Percentiles rank a stretch among this genome's conserved stretches.
Evolutionary conservation across 768 basidiomycete species (phyloP).

Genomic region (Leccinum fibrillosum): DNA sequence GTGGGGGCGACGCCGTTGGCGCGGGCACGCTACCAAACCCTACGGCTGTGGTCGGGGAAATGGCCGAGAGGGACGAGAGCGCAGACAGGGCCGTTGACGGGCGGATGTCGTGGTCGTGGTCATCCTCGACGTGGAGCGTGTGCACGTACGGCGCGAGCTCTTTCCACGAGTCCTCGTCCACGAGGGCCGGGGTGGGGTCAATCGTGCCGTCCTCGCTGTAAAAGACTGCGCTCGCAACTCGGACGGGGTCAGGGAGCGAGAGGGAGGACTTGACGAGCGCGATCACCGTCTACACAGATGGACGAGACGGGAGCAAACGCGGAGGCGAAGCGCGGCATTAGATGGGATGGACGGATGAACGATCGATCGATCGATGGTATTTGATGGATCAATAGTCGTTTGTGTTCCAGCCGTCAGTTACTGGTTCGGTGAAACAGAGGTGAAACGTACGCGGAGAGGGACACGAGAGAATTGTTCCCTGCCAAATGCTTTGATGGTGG

Average conservation of each 20-base stretch:
- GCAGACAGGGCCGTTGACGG: conserved; percentile 10
- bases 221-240: conserved; percentile 23
- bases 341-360: neutral
- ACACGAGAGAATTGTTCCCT: conserved; percentile 31
- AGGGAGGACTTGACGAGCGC: conserved; percentile 24
- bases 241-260: conserved; percentile 18
- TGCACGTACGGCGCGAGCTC: conserved; percentile 32
- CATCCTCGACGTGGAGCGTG: conserved; percentile 30
- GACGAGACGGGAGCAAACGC: neutral
- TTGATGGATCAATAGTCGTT: neutral
- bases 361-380: neutral
- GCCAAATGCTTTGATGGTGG: conserved; percentile 27
- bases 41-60: neutral
- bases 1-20: neutral
- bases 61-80: conserved; percentile 7
- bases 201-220: conserved; percentile 31
- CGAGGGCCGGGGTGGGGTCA: conserved; percentile 18
- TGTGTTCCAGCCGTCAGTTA: neutral
- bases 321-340: neutral
- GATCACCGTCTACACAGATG: conserved; percentile 22
- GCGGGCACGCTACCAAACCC: neutral
- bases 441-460: conserved; percentile 28
- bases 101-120: conserved; percentile 12
- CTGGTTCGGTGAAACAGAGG: neutral
- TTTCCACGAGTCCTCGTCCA: conserved; percentile 33